These are phyloP conservation scores for Amborella trichopoda DNA, from an alignment of 164 flowering plant species.

Conservation along the genomic window DNA sequence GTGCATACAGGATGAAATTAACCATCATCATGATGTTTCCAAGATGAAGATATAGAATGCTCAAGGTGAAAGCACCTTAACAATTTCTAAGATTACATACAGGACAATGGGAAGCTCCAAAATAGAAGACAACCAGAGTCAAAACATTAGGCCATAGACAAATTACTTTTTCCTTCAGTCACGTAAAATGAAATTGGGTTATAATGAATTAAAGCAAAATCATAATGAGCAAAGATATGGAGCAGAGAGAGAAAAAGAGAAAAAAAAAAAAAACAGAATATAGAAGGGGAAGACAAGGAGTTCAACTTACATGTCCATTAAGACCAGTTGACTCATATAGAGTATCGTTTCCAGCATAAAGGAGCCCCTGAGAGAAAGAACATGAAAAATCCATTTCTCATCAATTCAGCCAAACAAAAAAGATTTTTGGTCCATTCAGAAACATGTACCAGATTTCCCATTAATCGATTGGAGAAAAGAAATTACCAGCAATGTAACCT, in stretches of 20 bases:
- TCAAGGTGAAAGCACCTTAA: too few species aligned
- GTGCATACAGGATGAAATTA: too few species aligned
- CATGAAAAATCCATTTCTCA: not conserved
- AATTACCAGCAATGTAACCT: not conserved
- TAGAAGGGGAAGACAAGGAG: not conserved
- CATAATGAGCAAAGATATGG: not conserved
- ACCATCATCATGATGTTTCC: too few species aligned
- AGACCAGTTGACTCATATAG: slow-evolving; percentile 86
- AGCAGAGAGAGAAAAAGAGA: not conserved
- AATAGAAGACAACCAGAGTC: not conserved
- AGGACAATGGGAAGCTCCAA: too few species aligned
- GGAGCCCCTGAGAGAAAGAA: slow-evolving; percentile 57
- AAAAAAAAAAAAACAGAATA: not conserved
- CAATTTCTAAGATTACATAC: too few species aligned
- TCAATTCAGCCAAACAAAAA: not conserved
- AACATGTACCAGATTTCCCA: not conserved
- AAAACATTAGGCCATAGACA: not conserved
- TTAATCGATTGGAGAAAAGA: not conserved
- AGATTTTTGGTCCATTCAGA: too few species aligned
- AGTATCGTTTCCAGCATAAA: slow-evolving; percentile 58
- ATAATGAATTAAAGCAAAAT: not conserved
- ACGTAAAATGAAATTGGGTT: not conserved
- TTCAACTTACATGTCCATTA: slow-evolving; percentile 29
- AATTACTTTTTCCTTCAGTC: not conserved
- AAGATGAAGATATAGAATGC: too few species aligned